phyloP scores from a whole-genome alignment of 257 asterid genomes.

The Gentiana straminea region DNA sequence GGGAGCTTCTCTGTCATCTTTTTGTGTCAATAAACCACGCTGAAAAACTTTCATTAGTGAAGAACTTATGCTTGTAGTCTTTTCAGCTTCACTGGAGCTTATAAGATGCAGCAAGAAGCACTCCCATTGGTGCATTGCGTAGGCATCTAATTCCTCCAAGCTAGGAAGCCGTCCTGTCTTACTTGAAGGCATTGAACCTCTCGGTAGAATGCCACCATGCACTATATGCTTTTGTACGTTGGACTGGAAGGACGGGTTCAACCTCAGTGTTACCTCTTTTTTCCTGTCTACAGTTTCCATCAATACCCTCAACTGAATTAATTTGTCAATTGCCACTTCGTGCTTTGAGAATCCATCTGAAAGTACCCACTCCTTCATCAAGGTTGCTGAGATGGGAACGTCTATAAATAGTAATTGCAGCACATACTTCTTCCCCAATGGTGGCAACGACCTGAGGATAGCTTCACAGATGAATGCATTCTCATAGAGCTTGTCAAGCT shows the following conservation, averaged over 20 bases:
- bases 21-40: conserved; percentile 88
- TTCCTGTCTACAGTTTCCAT: conserved; percentile 86
- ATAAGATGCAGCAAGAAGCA: conserved; percentile 91
- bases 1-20: conserved; percentile 79
- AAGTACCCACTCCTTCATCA: conserved; percentile 89
- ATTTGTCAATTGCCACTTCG: conserved; percentile 74
- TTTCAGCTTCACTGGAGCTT: conserved; percentile 78
- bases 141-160: conserved; percentile 78
- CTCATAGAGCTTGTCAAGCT: conserved; percentile 81
- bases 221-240: conserved; percentile 80
- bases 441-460: conserved; percentile 82
- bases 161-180: conserved; percentile 80
- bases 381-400: conserved; percentile 52
- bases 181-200: conserved; percentile 87
- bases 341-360: conserved; percentile 78
- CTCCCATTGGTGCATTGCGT: conserved; percentile 94
- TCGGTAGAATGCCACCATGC: conserved; percentile 89
- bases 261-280: conserved; percentile 57
- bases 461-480: conserved; percentile 92
- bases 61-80: conserved; percentile 70
- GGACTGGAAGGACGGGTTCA: conserved; percentile 64
- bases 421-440: conserved; percentile 89
- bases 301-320: conserved; percentile 75
- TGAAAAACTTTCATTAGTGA: conserved; percentile 96
- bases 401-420: conserved; percentile 67